Evolutionary conservation across 208 protist species (phyloP), one percentile per base, ranked within the genome.

Genomic region (Trypanosoma brucei): DNA sequence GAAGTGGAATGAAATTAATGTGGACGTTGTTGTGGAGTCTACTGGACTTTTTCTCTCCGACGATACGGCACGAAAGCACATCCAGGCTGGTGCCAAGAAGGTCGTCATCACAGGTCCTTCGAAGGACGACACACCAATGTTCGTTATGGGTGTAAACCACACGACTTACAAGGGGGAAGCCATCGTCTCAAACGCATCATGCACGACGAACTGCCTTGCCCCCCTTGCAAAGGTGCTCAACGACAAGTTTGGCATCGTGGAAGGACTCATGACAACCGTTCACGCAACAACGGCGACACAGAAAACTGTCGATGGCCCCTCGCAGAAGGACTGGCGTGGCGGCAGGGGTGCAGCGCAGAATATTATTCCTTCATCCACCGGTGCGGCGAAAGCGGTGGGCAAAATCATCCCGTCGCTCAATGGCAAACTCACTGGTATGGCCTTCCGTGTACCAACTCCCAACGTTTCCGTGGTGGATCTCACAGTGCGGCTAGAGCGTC

Each of bases 151-250:
- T 44, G 99, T 99, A 76, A 75, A 98, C 68, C 50, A 96, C 40
- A 71, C 66, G 11, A 98, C 91, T 70, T 88, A 88, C 59, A 52
- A 55, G n/a, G 81, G 85, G 22, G 83, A 81, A 54, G 49, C 77
- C 48, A 80, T 99, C 58, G 74, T 99, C 55, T 98, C 88, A 14
- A 99, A 98, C 78, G 98, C 98, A 34, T 99, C 97, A 34, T 99
- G 98, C 91, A 99, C 98, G 51, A 99, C 98, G 61, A 99, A 99
- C 94, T 99, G 98, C 85, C 89, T 99, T n/a, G 98, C 98, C 0
- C 98, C 98, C 58, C 70, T 99, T 7, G 95, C 85, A 52, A 98
- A 93, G 62, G 70, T 86, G 2, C 73, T 99, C 39, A 30, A 99
- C 67, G 95, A 99, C 9, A 85, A 91, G 53, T 99, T 96, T 79